Conservation (phyloP, 2,329 filamentous ascomycete species). For the Penicillium rolfsii region DNA sequence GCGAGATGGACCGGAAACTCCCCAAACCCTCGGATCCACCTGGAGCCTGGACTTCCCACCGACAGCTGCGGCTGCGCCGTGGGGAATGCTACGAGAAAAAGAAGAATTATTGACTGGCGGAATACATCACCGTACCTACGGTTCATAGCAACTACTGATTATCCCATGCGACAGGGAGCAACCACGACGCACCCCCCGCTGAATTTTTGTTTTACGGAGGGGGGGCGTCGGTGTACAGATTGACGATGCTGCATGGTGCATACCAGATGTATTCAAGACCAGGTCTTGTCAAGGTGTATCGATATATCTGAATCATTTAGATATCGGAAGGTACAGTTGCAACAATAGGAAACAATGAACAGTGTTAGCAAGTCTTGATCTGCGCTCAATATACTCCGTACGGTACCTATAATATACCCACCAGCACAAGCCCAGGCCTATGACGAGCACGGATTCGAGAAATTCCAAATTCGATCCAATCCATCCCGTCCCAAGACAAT, state of each 20-base stretch:
- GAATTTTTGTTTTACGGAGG: too few species aligned
- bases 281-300: not conserved
- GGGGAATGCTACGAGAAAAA: not conserved
- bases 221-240: too few species aligned
- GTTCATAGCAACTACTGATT: not conserved
- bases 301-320: not conserved
- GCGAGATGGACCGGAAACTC: conserved; percentile 7
- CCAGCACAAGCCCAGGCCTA: not conserved
- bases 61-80: conserved; percentile 7
- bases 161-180: not conserved
- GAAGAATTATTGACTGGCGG: not conserved
- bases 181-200: not conserved
- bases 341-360: not conserved
- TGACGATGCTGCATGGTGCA: too few species aligned
- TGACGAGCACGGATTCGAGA: not conserved
- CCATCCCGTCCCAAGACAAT: conserved; percentile 15
- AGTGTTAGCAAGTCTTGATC: not conserved
- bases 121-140: not conserved
- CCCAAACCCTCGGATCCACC: conserved; percentile 4
- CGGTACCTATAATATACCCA: not conserved
- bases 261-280: not conserved
- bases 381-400: not conserved
- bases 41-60: conserved; percentile 12
- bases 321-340: too few species aligned
- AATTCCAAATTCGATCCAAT: conserved; percentile 20